Evolutionary conservation across 139 green algal species (phyloP).

Genomic region (Deuterostichococcus epilithicus): DNA sequence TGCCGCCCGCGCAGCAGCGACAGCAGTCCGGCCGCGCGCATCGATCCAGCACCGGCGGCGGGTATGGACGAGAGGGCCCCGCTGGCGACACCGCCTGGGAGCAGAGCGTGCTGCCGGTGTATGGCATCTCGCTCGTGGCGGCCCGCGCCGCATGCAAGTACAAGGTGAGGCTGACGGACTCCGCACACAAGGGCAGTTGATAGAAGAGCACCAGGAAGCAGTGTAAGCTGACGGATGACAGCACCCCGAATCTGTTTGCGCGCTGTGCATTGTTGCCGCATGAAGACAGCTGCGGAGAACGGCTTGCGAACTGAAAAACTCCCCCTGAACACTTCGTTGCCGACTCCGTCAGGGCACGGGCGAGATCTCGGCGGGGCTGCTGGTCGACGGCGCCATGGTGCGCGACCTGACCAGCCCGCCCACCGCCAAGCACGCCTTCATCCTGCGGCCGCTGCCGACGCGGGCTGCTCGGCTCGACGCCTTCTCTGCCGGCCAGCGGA

Average conservation of each 20-base stretch:
- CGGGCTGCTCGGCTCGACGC: constrained; percentile 25
- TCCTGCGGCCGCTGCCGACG: constrained; percentile 46
- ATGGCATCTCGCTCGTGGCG: constrained; percentile 37
- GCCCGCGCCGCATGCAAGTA: constrained; percentile 8
- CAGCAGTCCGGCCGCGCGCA: constrained; percentile 19
- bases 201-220: too few relatives aligned
- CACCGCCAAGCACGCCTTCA: constrained; percentile 33
- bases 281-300: too few relatives aligned
- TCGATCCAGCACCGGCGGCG: constrained; percentile 2
- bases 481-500: constrained; percentile 15
- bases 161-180: constrained; percentile 1
- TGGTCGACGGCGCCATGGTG: constrained; percentile 41
- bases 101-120: constrained; percentile 40
- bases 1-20: background rate
- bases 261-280: background rate
- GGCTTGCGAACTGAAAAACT: background rate
- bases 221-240: background rate
- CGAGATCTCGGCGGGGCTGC: constrained; percentile 4
- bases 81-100: constrained; percentile 35
- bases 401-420: constrained; percentile 47
- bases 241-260: background rate
- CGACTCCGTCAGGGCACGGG: constrained; percentile 18
- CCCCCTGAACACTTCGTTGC: background rate
- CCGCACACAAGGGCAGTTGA: constrained; percentile 7
- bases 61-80: constrained; percentile 27